Evolutionary conservation across 108 stramenopile genomes (phyloP).

Genomic region (Skeletonema marinoi): DNA sequence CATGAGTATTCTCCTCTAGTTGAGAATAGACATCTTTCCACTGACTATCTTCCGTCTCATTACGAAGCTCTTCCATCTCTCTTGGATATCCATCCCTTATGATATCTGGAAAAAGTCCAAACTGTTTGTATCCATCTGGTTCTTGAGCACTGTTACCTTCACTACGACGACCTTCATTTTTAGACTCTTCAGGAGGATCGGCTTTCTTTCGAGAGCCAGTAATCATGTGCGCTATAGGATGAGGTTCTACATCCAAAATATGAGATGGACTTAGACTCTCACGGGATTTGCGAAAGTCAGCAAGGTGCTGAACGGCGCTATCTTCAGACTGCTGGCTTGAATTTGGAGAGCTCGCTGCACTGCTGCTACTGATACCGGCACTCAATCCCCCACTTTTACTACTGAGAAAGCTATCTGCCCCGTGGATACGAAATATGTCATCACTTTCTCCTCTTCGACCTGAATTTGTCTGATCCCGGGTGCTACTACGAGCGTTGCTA

Average conservation of each 20-base stretch:
- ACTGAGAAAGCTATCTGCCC: conserved; percentile 12
- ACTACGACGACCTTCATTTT: not conserved
- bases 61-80: not conserved
- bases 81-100: not conserved
- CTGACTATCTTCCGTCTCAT: not conserved
- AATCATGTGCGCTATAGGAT: not conserved
- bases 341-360: not conserved
- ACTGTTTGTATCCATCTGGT: conserved; percentile 23
- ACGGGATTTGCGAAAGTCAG: not conserved
- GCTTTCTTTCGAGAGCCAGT: not conserved
- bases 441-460: not conserved
- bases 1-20: not conserved
- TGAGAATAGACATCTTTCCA: not conserved
- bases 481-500: not conserved
- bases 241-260: not conserved
- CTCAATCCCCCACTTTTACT: not conserved
- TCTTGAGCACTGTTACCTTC: conserved; percentile 4
- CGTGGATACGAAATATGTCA: conserved; percentile 23
- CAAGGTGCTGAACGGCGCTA: not conserved
- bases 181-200: conserved; percentile 11
- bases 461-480: not conserved
- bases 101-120: conserved; percentile 18
- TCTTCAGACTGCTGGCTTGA: not conserved
- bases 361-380: not conserved
- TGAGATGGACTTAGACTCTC: not conserved